These are phyloP conservation scores for Calamus simplicifolius DNA, from an alignment of 176 grass and related monocot genomes.

Conservation along the genomic window DNA sequence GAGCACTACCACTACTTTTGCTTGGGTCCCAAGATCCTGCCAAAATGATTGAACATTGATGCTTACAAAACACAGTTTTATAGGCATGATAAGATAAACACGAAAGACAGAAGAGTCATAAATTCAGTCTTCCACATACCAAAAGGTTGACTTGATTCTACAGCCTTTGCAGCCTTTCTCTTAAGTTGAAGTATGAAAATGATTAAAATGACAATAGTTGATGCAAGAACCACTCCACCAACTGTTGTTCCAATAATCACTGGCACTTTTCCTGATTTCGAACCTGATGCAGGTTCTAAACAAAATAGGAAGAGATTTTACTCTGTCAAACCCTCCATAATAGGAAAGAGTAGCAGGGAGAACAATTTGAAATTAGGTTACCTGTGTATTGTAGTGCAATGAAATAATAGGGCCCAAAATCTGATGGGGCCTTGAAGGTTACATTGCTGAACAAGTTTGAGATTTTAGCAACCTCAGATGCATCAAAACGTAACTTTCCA, in stretches of 20 bases:
- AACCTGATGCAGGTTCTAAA: neutral
- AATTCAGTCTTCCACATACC: conserved; percentile 14
- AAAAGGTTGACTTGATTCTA: conserved; percentile 44
- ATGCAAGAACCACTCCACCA: conserved; percentile 35
- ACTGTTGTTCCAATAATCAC: conserved; percentile 40
- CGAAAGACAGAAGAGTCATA: no score
- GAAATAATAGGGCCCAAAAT: neutral
- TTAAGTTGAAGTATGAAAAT: conserved; percentile 26
- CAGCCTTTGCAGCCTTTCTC: conserved; percentile 17
- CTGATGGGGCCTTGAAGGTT: neutral
- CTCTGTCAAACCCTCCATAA: no score
- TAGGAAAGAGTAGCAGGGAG: neutral
- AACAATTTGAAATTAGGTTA: neutral
- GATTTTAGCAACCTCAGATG: neutral
- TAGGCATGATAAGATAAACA: no score
- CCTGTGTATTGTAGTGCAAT: neutral
- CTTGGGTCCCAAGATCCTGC: conserved; percentile 61
- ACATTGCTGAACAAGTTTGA: neutral
- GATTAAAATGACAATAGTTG: conserved; percentile 15
- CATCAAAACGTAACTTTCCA: neutral
- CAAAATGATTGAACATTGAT: neutral
- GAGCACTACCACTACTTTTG: conserved; percentile 46
- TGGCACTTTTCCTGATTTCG: conserved; percentile 26
- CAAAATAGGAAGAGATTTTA: neutral
- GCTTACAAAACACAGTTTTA: no score